phyloP scores from a whole-genome alignment of 139 green algal genomes.

The Chlamydomonas schloesseri region DNA sequence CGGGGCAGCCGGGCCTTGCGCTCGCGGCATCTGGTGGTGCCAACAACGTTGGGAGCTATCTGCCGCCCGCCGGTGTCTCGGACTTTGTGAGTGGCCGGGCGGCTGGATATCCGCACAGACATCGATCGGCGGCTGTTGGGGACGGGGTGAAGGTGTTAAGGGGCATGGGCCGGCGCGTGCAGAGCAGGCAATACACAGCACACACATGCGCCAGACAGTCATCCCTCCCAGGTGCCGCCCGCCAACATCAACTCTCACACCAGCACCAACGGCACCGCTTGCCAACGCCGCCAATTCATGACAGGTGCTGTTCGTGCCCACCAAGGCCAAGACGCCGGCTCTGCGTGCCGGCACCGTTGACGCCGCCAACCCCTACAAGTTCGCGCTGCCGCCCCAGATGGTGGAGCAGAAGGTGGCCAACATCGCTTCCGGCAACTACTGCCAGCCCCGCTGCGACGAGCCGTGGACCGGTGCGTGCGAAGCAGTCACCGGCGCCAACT shows the following conservation, averaged over 20 bases:
- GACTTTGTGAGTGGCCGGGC: background rate
- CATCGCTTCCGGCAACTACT: slow-evolving; percentile 72
- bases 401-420: slow-evolving; percentile 41
- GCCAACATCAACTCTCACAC: too few relatives aligned
- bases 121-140: too few relatives aligned
- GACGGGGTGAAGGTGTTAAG: too few relatives aligned
- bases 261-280: too few relatives aligned
- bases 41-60: slow-evolving; percentile 11
- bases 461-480: slow-evolving; percentile 67
- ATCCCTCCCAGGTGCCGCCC: too few relatives aligned
- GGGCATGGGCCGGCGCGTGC: too few relatives aligned
- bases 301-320: slow-evolving; percentile 14
- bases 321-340: slow-evolving; percentile 26
- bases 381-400: slow-evolving; percentile 58
- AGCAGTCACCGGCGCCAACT: too few relatives aligned
- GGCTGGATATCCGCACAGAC: too few relatives aligned
- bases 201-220: too few relatives aligned
- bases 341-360: slow-evolving; percentile 60
- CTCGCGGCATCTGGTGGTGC: background rate
- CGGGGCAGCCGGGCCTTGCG: background rate
- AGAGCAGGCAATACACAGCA: too few relatives aligned
- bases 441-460: slow-evolving; percentile 73
- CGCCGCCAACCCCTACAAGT: slow-evolving; percentile 49
- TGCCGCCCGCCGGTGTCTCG: background rate
- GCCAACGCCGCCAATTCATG: too few relatives aligned